phyloP scores from a whole-genome alignment of 208 protist genomes.

The Crithidia thermophila region DNA sequence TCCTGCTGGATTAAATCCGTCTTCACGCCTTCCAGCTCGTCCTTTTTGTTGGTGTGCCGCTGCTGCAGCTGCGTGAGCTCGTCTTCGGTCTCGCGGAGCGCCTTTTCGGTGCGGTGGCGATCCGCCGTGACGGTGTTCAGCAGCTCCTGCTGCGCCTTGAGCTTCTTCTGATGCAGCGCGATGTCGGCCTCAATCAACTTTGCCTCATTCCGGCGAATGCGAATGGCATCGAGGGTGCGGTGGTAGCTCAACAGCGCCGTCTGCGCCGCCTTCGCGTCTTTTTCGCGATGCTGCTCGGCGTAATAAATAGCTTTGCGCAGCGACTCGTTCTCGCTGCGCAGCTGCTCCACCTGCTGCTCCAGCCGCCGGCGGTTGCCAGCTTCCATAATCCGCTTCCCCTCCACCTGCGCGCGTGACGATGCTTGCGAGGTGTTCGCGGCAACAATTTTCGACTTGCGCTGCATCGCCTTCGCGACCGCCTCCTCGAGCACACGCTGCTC shows the following conservation, averaged over 20 bases:
- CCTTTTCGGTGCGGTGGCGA: conserved; percentile 97
- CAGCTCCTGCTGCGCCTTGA: conserved; percentile 96
- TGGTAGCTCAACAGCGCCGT: conserved; percentile 83
- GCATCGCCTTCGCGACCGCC: conserved; percentile 62
- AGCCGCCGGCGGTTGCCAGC: conserved; percentile 92
- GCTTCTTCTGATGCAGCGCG: conserved; percentile 90
- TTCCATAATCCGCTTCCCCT: conserved; percentile 82
- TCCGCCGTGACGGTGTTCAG: conserved; percentile 97
- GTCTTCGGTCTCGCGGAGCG: conserved; percentile 95
- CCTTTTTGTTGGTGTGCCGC: conserved; percentile 94
- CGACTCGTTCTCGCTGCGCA: conserved; percentile 89
- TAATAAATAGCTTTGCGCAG: conserved; percentile 91
- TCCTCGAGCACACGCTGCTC: conserved; percentile 62
- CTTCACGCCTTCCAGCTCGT: conserved; percentile 94
- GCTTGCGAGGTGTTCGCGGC: conserved; percentile 74
- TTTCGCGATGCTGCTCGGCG: conserved; percentile 91
- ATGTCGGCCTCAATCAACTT: conserved; percentile 92
- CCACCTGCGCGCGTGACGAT: conserved; percentile 45
- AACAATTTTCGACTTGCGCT: conserved; percentile 65
- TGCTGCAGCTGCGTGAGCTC: conserved; percentile 94
- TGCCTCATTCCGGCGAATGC: conserved; percentile 76
- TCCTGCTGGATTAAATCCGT: conserved; percentile 97
- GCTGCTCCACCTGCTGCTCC: conserved; percentile 84
- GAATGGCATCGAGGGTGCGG: conserved; percentile 94
- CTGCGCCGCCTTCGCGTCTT: conserved; percentile 79